Evolutionary conservation across 495 filamentous ascomycete genomes (phyloP).

Genomic region (Hypoxylon lienhwacheense): DNA sequence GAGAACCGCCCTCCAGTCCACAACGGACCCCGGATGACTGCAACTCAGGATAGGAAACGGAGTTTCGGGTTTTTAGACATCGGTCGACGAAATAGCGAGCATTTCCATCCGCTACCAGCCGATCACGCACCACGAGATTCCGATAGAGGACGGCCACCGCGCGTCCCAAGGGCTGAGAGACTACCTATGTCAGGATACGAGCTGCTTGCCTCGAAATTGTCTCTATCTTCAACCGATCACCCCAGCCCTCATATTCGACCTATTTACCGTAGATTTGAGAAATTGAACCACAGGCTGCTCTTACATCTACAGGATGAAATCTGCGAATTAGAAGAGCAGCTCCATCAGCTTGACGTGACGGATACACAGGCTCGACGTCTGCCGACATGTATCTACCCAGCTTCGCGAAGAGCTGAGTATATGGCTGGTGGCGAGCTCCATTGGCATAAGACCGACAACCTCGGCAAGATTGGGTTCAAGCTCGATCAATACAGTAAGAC

Average conservation of each 20-base stretch:
- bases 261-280: conserved; percentile 83
- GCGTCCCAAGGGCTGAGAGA: conserved; percentile 41
- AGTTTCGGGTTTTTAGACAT: conserved; percentile 44
- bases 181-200: conserved; percentile 64
- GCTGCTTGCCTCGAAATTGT: conserved; percentile 63
- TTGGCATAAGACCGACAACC: conserved; percentile 68
- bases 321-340: conserved; percentile 72
- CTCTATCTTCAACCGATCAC: conserved; percentile 39
- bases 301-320: conserved; percentile 88
- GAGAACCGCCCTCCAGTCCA: conserved; percentile 8
- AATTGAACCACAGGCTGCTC: conserved; percentile 80
- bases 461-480: conserved; percentile 73
- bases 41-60: conserved; percentile 20
- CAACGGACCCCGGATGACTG: conserved; percentile 11
- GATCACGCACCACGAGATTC: conserved; percentile 38
- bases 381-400: conserved; percentile 57
- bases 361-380: conserved; percentile 67
- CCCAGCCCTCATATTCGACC: conserved; percentile 54
- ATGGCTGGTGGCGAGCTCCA: conserved; percentile 69
- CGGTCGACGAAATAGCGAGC: conserved; percentile 35
- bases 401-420: conserved; percentile 68
- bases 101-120: conserved; percentile 33
- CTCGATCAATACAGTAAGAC: conserved; percentile 80
- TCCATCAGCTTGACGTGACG: conserved; percentile 69
- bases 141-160: conserved; percentile 33